Evolutionary conservation across 352 stramenopile genomes (phyloP), one percentile per base, ranked within the genome.

Genomic region (Pythium aphanidermatum): DNA sequence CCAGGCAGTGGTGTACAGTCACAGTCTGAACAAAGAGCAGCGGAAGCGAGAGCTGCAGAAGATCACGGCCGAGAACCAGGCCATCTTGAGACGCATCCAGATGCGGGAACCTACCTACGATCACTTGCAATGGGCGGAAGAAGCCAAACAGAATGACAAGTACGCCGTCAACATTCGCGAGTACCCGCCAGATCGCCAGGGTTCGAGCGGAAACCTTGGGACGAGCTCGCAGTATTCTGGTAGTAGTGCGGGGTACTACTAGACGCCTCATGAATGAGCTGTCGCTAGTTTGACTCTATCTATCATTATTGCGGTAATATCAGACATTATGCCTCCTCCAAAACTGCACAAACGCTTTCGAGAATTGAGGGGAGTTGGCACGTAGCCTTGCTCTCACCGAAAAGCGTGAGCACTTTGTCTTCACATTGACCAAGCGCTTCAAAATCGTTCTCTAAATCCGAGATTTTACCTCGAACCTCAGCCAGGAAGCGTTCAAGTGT

Each of bases 131-230:
- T 96, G 88, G 88, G 80, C 91, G 30, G 74, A 94, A 50, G 83
- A 96, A 14, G 85, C 85, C 24, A 79, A 83, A 41, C 68, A 83
- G 38, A 92, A 93, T 39, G 75, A 91, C 24, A 65, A 74, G 33
- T 95, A 95, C 37, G 77, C 86, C 19, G 63, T 66, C 43, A 96
- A 95, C 55, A 96, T 96, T 46, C 83, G 85, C 30, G 80, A 96
- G 50, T 95, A 87, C 41, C 70, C 84, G 14, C 23, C 45, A 13
- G 51, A 81, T 55, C 34, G 47, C 29, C 58, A 77, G 23, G 60
- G 74, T 24, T 70, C 68, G 11, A 59, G 65, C 14, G 55, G 48
- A 10, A 72, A 85, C 33, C 43, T 86, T 46, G 58, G 69, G 13
- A 58, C 58, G n/a, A 74, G 71, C 62, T 85, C 75, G 4, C 58